Base-by-base conservation (phyloP, 1,284 basidiomycete genomes). In the Ceratobasidium papillatum region DNA sequence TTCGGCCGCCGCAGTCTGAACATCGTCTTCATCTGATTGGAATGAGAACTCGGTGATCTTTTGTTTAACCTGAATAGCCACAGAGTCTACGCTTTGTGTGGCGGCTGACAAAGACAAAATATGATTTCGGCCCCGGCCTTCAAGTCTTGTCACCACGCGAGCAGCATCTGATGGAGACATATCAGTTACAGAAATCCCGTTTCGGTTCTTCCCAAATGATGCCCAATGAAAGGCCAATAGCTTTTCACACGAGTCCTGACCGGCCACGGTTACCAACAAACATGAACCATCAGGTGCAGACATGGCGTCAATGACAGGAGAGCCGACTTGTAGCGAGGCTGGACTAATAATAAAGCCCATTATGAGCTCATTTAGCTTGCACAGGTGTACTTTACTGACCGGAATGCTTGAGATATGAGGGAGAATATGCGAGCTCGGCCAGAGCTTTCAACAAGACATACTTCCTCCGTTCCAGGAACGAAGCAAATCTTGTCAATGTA, bases 21-120 rank as follows among this genome's bases (percentile, higher is more conserved):
- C 12, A 8, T 65, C 17, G 14, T 62, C 38, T 43, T 58, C 58
- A 11, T 74, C 65, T 0, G 78, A 63, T 22, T 49, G 58, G 81
- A 90, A 89, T 56, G 82, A 83, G 75, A 87, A 89, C 65, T 89
- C 86, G 0, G 88, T 88, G 2, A 83, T 79, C 75, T 85, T 87
- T 68, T 84, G 84, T 5, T 86, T 87, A 78, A 90, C 88, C 49
- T 86, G 82, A 54, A 90, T 76, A 0, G 81, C 82, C 4, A 85
- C 62, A 0, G 88, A 90, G 9, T 22, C 47, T 47, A 85, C 84
- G 7, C 69, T 59, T 2, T 79, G 79, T 0, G 76, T 51, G 0
- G 78, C 63, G 3, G 80, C 69, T 68, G 86, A 82, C 0, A 89
- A 79, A 12, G 77, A 75, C 3, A 88, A 27, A 7, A 88, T 64